Evolutionary conservation across 805 yeast species (phyloP).

Genomic region (Kodamaea sagamina): DNA sequence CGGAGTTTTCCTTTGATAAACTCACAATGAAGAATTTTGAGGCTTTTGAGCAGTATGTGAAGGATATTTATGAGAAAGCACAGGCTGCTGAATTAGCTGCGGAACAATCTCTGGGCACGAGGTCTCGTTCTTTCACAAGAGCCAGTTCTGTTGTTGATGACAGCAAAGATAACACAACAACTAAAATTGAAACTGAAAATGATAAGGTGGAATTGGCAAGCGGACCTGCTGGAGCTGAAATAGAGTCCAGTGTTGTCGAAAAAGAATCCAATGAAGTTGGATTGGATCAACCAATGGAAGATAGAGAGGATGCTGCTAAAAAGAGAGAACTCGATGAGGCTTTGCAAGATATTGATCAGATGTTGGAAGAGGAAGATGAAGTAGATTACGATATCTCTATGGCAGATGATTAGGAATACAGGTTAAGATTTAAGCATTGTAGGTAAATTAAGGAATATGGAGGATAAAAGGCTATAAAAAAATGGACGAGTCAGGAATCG

Average conservation of each 20-base stretch:
- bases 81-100: constrained; percentile 20
- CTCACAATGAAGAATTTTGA: constrained; percentile 33
- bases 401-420: constrained; percentile 16
- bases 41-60: constrained; percentile 29
- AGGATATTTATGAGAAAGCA: constrained; percentile 27
- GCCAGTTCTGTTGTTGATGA: constrained; percentile 12
- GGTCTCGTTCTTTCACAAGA: constrained; percentile 11
- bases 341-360: constrained; percentile 34
- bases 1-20: constrained; percentile 37
- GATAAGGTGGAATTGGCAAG: constrained; percentile 1
- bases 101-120: background rate
- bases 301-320: constrained; percentile 9
- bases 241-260: too few species aligned
- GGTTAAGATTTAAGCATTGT: background rate
- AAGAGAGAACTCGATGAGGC: constrained; percentile 17
- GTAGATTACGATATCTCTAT: constrained; percentile 39
- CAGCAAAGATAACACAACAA: background rate
- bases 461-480: constrained; percentile 21
- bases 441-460: background rate
- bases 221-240: constrained; percentile 3
- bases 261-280: background rate
- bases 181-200: constrained; percentile 3
- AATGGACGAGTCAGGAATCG: constrained; percentile 76
- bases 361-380: constrained; percentile 40
- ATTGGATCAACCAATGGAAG: constrained; percentile 7